A percentile compares a stretch with the other conserved stretches of the same genome.
These are phyloP conservation scores for Tetraselmis chui DNA, from an alignment of 139 green algal species.

Conservation along the genomic window DNA sequence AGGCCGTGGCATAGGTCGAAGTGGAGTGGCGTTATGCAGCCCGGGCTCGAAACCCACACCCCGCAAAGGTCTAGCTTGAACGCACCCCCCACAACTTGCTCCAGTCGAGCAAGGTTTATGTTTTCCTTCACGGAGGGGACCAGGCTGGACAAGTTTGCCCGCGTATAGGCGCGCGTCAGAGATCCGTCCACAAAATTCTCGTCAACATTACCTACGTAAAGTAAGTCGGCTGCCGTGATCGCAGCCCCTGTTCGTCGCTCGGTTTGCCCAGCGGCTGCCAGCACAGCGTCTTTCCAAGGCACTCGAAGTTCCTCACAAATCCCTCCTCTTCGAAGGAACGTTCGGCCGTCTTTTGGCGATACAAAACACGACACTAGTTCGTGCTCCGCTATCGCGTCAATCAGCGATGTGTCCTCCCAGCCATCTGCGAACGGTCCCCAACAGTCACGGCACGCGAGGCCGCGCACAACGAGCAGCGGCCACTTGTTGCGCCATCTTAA, in stretches of 20 bases:
- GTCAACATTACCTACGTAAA: background rate
- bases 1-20: conserved; percentile 4
- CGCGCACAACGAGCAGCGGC: background rate
- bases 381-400: background rate
- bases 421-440: background rate
- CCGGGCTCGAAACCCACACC: conserved; percentile 2
- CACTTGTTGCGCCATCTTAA: background rate
- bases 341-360: background rate
- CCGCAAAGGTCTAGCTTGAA: background rate
- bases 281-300: background rate
- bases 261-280: background rate
- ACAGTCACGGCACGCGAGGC: background rate
- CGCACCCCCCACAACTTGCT: background rate
- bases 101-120: background rate
- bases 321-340: background rate
- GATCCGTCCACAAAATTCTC: background rate
- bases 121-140: too few relatives aligned
- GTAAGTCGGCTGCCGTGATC: background rate
- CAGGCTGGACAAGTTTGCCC: background rate
- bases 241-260: background rate
- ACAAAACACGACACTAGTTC: background rate
- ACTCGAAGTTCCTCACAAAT: background rate
- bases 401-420: background rate
- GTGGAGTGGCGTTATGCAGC: conserved; percentile 1
- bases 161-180: background rate